Percentiles rank a stretch among this genome's conserved stretches.
Conservation (phyloP, 2,329 filamentous ascomycete species). For the Aspergillus ibericus region DNA sequence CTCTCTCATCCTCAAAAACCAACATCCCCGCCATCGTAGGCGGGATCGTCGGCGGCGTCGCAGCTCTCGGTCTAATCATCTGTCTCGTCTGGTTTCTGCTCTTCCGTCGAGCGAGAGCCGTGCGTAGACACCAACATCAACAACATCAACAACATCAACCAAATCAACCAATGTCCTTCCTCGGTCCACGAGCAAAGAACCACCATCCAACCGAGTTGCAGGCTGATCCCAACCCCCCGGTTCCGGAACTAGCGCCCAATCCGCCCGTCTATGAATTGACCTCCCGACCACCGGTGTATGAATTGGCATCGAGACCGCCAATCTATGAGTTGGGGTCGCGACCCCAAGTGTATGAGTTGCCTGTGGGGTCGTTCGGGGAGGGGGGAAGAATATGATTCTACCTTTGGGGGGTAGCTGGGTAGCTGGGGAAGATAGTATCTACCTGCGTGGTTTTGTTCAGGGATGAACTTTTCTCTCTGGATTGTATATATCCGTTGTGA, state of each 20-base stretch:
- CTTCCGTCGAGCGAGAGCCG: neutral
- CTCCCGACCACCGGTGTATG: neutral
- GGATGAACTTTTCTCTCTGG: too few relatives aligned
- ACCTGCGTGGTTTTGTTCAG: too few relatives aligned
- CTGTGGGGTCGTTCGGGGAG: neutral
- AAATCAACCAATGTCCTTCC: neutral
- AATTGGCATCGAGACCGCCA: neutral
- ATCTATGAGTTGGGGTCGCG: neutral
- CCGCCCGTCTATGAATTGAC: neutral
- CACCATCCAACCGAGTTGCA: neutral
- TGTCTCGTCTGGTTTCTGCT: constrained; percentile 19
- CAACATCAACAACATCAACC: neutral
- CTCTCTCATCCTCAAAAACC: neutral
- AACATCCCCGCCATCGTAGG: constrained; percentile 14
- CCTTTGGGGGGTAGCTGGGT: too few relatives aligned
- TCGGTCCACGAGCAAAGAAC: neutral
- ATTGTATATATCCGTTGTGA: too few relatives aligned
- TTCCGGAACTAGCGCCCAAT: neutral
- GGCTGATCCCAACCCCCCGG: neutral
- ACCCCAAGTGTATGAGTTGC: neutral
- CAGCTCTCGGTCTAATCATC: constrained; percentile 12
- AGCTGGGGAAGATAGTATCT: too few relatives aligned
- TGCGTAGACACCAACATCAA: too few relatives aligned
- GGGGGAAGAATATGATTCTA: neutral
- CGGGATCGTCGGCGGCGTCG: constrained; percentile 21